Base-by-base conservation (phyloP, 768 basidiomycete species). In the Leccinum olivaceopallidum region DNA sequence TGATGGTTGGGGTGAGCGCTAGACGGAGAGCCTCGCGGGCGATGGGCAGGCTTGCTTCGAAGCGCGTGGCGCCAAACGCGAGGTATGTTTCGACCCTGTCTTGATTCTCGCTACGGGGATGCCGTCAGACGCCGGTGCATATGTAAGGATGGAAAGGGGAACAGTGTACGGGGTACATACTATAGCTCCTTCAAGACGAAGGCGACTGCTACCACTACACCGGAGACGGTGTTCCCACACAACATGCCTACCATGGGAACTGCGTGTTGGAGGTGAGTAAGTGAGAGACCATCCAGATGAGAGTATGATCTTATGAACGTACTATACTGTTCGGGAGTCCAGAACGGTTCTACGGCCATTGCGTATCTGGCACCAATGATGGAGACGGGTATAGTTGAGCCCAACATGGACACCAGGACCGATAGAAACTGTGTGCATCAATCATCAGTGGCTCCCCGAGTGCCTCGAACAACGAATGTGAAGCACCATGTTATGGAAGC, bases 231-330 rank as follows among this genome's bases (percentile, higher is more conserved):
- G 57, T 83, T 85, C 2, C 92, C 92, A 44, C 91, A 88, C 3
- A 94, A 78, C 94, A 94, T 95, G 7, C 94, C 92, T 8, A 92
- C 81, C 56, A 93, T 84, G 6, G 90, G 92, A 56, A 94, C 91
- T 92, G 61, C 54, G n/a, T 47, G 44, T 20, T 32, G 22, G 30
- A 51, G 39, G 48, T 28, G 20, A 54, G 65, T 6, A 1, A 48
- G 59, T 62, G 14, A 62, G 48, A 7, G 48, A 6, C n/a, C 12
- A 39, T 8, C 34, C n/a, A 2, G 24, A 9, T 13, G 36, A 24
- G 13, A 14, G 22, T 32, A 26, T 22, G 12, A 24, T 5, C 34
- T 1, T 26, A 42, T 44, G 5, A 18, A 63, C 86, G 47, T 61
- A 90, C 92, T 87, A 66, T 87, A 94, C 69, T 92, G 89, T 39